phyloP scores from a whole-genome alignment of 1,284 basidiomycete species.

The Irpex lacteus region DNA sequence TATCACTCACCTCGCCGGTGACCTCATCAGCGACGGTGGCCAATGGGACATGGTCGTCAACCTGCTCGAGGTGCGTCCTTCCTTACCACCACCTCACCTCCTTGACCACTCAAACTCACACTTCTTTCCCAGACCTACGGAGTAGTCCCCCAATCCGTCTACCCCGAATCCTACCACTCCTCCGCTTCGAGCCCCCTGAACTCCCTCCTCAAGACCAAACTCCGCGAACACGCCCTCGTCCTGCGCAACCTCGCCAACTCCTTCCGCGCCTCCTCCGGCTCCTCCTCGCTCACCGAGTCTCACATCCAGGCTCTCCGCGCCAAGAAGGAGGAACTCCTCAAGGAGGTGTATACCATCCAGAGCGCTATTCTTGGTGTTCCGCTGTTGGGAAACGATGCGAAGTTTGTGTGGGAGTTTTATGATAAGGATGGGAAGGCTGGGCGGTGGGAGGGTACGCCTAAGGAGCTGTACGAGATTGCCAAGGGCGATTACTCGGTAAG shows the following conservation, averaged over 20 bases:
- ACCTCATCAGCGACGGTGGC: slow-evolving; percentile 89
- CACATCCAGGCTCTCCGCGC: slow-evolving; percentile 51
- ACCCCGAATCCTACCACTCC: slow-evolving; percentile 87
- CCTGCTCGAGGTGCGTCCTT: slow-evolving; percentile 56
- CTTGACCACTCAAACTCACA: not conserved
- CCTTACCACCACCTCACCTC: not conserved
- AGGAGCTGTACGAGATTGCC: slow-evolving; percentile 67
- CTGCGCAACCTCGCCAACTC: slow-evolving; percentile 65
- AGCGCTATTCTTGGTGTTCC: slow-evolving; percentile 85
- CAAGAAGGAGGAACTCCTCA: slow-evolving; percentile 83
- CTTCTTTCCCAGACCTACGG: slow-evolving; percentile 62
- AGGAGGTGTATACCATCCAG: slow-evolving; percentile 86
- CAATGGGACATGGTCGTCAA: slow-evolving; percentile 97
- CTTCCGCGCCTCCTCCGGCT: slow-evolving; percentile 39
- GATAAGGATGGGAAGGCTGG: slow-evolving; percentile 78
- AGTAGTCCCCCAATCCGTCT: slow-evolving; percentile 77
- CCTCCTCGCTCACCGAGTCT: slow-evolving; percentile 41
- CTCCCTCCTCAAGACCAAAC: slow-evolving; percentile 80
- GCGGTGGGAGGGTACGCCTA: slow-evolving; percentile 78
- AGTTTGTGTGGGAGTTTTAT: slow-evolving; percentile 87
- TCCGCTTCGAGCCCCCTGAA: slow-evolving; percentile 75
- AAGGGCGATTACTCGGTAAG: slow-evolving; percentile 54
- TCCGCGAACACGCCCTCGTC: slow-evolving; percentile 86
- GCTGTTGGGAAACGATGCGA: slow-evolving; percentile 59
- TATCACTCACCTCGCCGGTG: slow-evolving; percentile 71